Evolutionary conservation across 2,329 filamentous ascomycete genomes (phyloP), one percentile per base, ranked within the genome.

Genomic region (Fonsecaea pedrosoi): DNA sequence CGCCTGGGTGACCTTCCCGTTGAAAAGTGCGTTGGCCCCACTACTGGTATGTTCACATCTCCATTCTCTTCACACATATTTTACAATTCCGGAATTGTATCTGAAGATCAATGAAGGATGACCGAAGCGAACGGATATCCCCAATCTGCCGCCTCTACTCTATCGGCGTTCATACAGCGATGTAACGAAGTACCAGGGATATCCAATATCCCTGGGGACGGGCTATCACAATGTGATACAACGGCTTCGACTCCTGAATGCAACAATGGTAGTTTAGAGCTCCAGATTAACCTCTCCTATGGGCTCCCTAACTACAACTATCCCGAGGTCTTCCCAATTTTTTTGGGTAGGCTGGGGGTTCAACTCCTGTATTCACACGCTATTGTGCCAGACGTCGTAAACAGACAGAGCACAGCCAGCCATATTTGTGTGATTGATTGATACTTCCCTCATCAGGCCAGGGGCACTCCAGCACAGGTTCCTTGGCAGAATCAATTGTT

Each of bases 151-250:
- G 45, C 8, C 45, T 50, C 45, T 50, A 12, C 3, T 3, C 18
- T 6, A 50, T 21, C 45, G 5, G 12, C 18, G 45, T 50, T 50
- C 45, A 50, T 25, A 3, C 45, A 50, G 45, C 25, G 45, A 50
- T 10, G 18, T 18, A 18, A 55, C 53, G 53, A 55, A 55, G 53
- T 55, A 55, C 53, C 8, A 13, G 10, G 25, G 53, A 21, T 42
- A 13, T 54, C 30, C 4, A 35, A 34, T 3, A 35, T 21, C 34
- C 53, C 35, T 55, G 53, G 53, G 53, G 53, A 55, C 53, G 25
- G 53, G 30, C 53, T 55, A 55, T 30, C 30, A 55, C n/a, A 55
- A 8, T 9, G n/a, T 55, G 30, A 30, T 55, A 55, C 53, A 55
- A 55, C 53, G 53, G 53, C 53, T 55, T 55, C 53, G 34, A 30